A percentile compares a stretch with the other conserved stretches of the same genome.
phyloP scores from a whole-genome alignment of 495 filamentous ascomycete species.

The Aspergillus diversus region DNA sequence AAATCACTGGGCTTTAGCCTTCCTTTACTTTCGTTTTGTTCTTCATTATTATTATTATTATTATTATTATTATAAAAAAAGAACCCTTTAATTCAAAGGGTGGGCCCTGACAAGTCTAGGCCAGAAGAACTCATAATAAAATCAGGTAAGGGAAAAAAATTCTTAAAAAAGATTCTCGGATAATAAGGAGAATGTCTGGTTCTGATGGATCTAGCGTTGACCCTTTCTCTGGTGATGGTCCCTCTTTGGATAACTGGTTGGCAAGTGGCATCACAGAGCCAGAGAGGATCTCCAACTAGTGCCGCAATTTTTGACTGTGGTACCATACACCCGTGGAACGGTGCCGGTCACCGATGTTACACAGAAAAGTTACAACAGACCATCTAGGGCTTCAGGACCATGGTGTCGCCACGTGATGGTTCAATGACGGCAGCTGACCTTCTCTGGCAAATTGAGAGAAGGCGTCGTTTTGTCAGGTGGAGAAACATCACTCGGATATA shows the following conservation, averaged over 20 bases:
- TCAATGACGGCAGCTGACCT: slow-evolving; percentile 32
- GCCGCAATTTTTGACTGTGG: slow-evolving; percentile 22
- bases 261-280: slow-evolving; percentile 29
- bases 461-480: slow-evolving; percentile 14
- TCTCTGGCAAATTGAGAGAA: slow-evolving; percentile 13
- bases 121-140: slow-evolving; percentile 14
- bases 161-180: neutral
- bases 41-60: neutral
- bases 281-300: slow-evolving; percentile 40
- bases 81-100: neutral
- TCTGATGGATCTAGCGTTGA: slow-evolving; percentile 20
- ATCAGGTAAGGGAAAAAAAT: slow-evolving; percentile 16
- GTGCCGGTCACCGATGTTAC: slow-evolving; percentile 26
- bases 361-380: slow-evolving; percentile 16
- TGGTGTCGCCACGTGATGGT: slow-evolving; percentile 39
- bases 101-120: neutral
- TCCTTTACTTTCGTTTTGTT: slow-evolving; percentile 2
- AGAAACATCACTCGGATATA: slow-evolving; percentile 4
- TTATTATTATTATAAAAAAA: neutral
- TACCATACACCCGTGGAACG: slow-evolving; percentile 24
- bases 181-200: slow-evolving; percentile 19
- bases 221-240: slow-evolving; percentile 1
- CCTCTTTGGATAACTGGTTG: slow-evolving; percentile 31
- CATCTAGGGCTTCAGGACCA: slow-evolving; percentile 19
- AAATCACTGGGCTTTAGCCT: neutral